Evolutionary conservation across 257 asterid species (phyloP).

Genomic region (Voacanga thouarsii): DNA sequence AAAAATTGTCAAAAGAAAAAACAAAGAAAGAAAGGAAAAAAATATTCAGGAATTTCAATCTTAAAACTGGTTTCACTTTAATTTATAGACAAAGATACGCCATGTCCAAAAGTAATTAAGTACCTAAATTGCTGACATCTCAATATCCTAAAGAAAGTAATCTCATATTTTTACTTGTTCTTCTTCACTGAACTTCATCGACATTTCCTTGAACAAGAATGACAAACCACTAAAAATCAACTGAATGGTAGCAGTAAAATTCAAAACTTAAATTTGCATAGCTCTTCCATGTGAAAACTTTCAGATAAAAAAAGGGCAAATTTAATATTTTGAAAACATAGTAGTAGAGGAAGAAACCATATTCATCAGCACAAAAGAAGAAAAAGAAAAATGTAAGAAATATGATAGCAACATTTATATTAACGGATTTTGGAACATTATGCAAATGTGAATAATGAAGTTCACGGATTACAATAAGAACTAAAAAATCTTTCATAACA

Average conservation of each 20-base stretch:
- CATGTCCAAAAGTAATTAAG: neutral
- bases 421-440: no score
- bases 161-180: neutral
- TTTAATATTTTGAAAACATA: neutral
- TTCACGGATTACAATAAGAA: no score
- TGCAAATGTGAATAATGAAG: no score
- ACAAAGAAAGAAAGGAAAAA: neutral
- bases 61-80: neutral
- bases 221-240: neutral
- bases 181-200: neutral
- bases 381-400: neutral
- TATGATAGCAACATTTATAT: no score
- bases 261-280: neutral
- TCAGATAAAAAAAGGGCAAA: constrained; percentile 12
- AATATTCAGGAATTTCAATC: neutral
- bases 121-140: constrained; percentile 5
- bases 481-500: no score
- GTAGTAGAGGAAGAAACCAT: neutral
- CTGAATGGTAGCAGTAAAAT: neutral
- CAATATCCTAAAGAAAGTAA: neutral
- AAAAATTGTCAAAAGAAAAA: neutral
- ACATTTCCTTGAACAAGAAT: constrained; percentile 1
- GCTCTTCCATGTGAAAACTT: constrained; percentile 2
- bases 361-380: neutral
- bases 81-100: neutral